These are phyloP conservation scores for Monilinia vaccinii-corymbosi DNA, from an alignment of 2,329 filamentous ascomycete genomes.

Conservation along the genomic window DNA sequence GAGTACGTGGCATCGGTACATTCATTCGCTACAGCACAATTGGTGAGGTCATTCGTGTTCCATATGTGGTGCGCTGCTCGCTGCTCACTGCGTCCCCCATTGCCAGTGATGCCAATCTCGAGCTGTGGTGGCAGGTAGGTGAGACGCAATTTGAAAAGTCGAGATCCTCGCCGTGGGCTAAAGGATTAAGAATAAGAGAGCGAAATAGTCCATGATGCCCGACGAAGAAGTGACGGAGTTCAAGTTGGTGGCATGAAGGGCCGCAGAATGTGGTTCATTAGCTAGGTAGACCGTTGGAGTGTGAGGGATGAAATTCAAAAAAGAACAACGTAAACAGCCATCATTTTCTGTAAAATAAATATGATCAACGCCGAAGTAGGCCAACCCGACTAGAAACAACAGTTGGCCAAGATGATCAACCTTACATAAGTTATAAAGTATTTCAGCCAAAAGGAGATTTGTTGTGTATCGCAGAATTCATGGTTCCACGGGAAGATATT, in stretches of 20 bases:
- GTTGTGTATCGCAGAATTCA: background rate
- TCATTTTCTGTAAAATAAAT: background rate
- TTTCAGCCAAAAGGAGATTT: background rate
- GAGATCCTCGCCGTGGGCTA: background rate
- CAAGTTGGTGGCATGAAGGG: background rate
- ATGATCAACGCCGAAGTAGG: background rate
- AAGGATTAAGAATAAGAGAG: background rate
- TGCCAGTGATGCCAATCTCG: background rate
- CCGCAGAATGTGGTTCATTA: too few relatives aligned
- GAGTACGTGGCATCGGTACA: background rate
- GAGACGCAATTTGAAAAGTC: background rate
- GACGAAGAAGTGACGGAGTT: background rate
- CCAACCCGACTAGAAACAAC: background rate
- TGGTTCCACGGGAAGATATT: background rate
- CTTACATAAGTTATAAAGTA: background rate
- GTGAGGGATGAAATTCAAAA: background rate
- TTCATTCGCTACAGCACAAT: background rate
- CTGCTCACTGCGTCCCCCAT: background rate
- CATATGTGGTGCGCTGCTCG: background rate
- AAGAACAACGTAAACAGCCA: background rate
- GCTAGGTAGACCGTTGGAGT: background rate
- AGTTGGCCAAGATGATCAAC: background rate
- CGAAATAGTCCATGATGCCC: too few relatives aligned
- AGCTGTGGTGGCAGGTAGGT: fast-evolving
- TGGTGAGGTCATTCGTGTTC: background rate